Evolutionary conservation across 805 yeast species (phyloP).

Genomic region (Yamadazyma akitaensis): DNA sequence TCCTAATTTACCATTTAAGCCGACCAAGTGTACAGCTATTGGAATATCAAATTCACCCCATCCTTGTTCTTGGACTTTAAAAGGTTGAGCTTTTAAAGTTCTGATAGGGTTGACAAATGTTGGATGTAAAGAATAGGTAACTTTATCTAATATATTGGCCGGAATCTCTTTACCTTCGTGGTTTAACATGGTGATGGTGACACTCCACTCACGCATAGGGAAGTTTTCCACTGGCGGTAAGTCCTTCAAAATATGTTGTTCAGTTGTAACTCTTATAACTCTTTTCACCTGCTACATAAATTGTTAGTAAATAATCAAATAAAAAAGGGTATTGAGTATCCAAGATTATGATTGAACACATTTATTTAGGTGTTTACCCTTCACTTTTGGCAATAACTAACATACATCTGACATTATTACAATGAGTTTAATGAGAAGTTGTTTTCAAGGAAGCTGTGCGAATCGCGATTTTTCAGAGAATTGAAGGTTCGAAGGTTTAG

Average conservation of each 20-base stretch:
- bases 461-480: not conserved
- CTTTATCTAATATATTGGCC: conserved; percentile 86
- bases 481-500: not conserved
- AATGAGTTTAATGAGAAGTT: not conserved
- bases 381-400: not conserved
- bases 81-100: conserved; percentile 77
- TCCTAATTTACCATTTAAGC: conserved; percentile 72
- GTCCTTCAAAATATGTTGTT: conserved; percentile 77
- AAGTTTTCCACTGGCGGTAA: conserved; percentile 84
- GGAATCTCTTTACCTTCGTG: conserved; percentile 80
- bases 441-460: conserved; percentile 3
- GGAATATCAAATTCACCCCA: conserved; percentile 98
- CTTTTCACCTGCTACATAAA: conserved; percentile 56
- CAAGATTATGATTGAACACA: not conserved
- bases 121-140: conserved; percentile 90
- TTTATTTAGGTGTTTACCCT: not conserved
- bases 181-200: conserved; percentile 71
- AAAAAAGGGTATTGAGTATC: not conserved
- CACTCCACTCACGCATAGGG: conserved; percentile 94
- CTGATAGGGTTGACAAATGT: conserved; percentile 90
- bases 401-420: conserved; percentile 14
- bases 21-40: conserved; percentile 65
- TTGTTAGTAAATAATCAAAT: conserved; percentile 15
- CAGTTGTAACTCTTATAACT: conserved; percentile 82
- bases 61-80: conserved; percentile 85